Base-by-base conservation (phyloP, 345 rosid genomes). In the Firmiana major region DNA sequence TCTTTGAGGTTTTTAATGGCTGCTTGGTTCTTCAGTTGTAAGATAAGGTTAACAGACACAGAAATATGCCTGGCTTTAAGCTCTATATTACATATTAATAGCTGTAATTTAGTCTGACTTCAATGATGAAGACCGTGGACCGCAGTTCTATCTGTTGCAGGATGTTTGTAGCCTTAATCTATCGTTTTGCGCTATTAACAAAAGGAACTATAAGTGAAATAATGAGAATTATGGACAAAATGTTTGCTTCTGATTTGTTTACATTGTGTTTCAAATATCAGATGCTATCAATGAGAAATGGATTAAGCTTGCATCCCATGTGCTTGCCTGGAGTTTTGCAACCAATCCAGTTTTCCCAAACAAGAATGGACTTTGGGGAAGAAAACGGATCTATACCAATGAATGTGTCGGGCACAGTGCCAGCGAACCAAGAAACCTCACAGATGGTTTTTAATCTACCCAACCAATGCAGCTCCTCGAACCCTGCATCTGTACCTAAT, bases 251-350 rank as follows among this genome's bases (percentile, higher is more conserved):
- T 75, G 75, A 75, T 74, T 59, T 63, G 28, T 57, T 57, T 38
- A 64, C 16, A 4, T 77, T 19, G 26, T 83, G 59, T 46, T 85
- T 57, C 58, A 19, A 28, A 42, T 80, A 81, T 64, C 84, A 94
- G 98, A 89, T 92, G 93, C 77, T 94, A 77, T 87, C 97, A 26
- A 76, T 91, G 91, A 90, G 91, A 77, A 94, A 92, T 75, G 98
- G 97, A 76, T 55, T 90, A 64, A 88, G 86, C 69, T 86, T 92
- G 74, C 89, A 87, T 77, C 94, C 97, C 10, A 55, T 88, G 87
- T 85, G 85, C 75, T 77, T 92, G 74, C 92, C 97, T 21, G 93
- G 87, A 71, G 62, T 79, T n/a, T 78, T 83, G 73, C 90, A 84
- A 9, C 90, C 94, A 63, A 70, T 88, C 54, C 92, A 83, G 26